These are phyloP conservation scores for Calonectria pseudoreteaudii DNA, from an alignment of 2,329 filamentous ascomycete genomes.

Conservation along the genomic window DNA sequence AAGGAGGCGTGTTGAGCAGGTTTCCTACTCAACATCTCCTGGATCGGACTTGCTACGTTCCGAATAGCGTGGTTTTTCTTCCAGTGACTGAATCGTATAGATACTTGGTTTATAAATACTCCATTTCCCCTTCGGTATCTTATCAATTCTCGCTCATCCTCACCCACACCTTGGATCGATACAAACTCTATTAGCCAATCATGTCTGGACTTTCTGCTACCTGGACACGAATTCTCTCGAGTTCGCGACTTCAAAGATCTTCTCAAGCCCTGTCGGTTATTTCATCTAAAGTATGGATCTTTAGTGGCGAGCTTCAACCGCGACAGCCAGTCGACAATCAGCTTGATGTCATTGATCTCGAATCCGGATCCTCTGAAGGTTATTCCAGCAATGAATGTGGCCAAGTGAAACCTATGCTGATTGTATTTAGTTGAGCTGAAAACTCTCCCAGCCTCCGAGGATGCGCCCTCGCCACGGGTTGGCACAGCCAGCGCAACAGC, in stretches of 20 bases:
- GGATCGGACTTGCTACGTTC: background rate
- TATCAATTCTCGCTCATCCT: background rate
- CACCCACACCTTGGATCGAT: background rate
- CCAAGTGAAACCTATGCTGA: background rate
- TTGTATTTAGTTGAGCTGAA: background rate
- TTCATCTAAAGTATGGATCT: slow-evolving; percentile 55
- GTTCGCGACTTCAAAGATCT: slow-evolving; percentile 57
- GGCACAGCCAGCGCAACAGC: slow-evolving; percentile 63
- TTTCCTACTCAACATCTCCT: background rate
- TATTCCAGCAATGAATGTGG: background rate
- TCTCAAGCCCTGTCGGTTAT: slow-evolving; percentile 61
- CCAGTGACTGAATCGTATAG: background rate
- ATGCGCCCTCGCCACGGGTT: slow-evolving; percentile 65
- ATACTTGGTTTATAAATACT: background rate
- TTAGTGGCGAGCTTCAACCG: slow-evolving; percentile 64
- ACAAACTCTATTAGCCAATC: background rate
- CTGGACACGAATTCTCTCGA: slow-evolving; percentile 43
- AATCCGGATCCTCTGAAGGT: background rate
- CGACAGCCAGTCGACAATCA: slow-evolving; percentile 63
- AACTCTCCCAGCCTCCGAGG: slow-evolving; percentile 33
- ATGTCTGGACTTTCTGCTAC: slow-evolving; percentile 12
- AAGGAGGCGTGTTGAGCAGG: background rate
- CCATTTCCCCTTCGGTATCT: background rate
- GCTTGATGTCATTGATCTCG: slow-evolving; percentile 54
- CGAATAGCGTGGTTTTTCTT: background rate